A percentile compares a stretch with the other conserved stretches of the same genome.
These are phyloP conservation scores for Blastomyces percursus DNA, from an alignment of 2,329 filamentous ascomycete species.

Conservation along the genomic window DNA sequence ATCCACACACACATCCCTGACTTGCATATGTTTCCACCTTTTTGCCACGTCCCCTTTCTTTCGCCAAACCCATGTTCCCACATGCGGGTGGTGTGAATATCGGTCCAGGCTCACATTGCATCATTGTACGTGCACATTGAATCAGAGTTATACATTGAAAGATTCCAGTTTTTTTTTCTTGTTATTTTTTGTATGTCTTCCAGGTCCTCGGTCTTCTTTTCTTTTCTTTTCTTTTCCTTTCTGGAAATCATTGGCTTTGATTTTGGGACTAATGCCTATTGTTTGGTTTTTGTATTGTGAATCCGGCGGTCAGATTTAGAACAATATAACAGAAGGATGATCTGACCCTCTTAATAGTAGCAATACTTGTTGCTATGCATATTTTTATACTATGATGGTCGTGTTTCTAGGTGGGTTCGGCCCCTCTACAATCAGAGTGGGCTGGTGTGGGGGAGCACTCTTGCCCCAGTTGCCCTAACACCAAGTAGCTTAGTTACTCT, in stretches of 20 bases:
- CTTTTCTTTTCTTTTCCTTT: neutral
- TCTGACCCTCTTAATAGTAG: no score
- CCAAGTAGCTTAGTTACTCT: no score
- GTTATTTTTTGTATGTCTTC: neutral
- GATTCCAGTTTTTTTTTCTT: neutral
- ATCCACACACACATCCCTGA: neutral
- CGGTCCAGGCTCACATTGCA: neutral
- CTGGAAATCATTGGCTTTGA: neutral
- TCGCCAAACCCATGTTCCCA: neutral
- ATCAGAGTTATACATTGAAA: neutral
- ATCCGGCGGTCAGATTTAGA: no score
- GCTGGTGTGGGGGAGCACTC: no score
- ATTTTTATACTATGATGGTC: no score
- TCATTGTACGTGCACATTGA: neutral
- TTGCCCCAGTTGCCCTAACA: no score
- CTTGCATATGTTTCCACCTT: neutral
- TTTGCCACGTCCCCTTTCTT: neutral
- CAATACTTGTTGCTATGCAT: no score
- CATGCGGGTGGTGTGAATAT: neutral
- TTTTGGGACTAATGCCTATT: neutral
- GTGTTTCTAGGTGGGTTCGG: no score
- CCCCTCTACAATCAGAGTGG: no score
- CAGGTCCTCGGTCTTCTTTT: neutral
- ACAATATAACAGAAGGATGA: no score
- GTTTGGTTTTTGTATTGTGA: no score